Evolutionary conservation across 805 yeast species (phyloP), one percentile per base, ranked within the genome.

Genomic region (Teunomyces pallodes): DNA sequence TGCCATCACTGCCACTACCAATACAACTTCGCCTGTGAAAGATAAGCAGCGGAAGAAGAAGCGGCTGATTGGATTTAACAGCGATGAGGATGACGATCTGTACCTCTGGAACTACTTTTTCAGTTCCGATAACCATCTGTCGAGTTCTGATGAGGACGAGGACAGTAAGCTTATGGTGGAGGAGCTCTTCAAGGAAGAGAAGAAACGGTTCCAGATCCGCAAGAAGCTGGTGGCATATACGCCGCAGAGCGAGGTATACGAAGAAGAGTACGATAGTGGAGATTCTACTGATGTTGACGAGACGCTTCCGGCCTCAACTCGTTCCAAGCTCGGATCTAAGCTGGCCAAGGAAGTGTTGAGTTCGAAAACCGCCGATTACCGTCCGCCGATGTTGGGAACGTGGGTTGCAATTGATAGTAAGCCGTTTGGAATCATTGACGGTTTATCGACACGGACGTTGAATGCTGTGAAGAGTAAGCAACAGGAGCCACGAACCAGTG

Each of bases 211-310:
- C 27, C 12, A 12, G 9, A 10, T 30, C 20, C 35, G 43, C 35
- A 40, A 31, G 30, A 42, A 42, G n/a, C 45, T 17, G 38, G 39
- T 42, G 20, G 35, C 39, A 10, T 24, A 30, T 13, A 42, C 38
- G 13, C 36, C 30, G 10, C 36, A 24, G 36, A 42, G 30, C 29
- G 45, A 31, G n/a, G 45, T 29, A 14, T 31, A 42, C 28, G 76
- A 71, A 28, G 65, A 62, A 16, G 70, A 59, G 5, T 69, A 70
- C 53, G 80, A 79, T 47, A 85, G 87, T 55, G 96, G 94, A 38
- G 97, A 91, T 57, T 88, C 96, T 12, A 94, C 99, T 0, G 99
- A 92, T 65, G 97, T 90, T 53, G 98, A 92, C 61, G 78, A 81
- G n/a, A 77, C 84, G 13, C 67, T 92, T 39, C 82, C 86, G 5